Conservation (phyloP, 2,329 filamentous ascomycete species). For the Diaporthe eres region DNA sequence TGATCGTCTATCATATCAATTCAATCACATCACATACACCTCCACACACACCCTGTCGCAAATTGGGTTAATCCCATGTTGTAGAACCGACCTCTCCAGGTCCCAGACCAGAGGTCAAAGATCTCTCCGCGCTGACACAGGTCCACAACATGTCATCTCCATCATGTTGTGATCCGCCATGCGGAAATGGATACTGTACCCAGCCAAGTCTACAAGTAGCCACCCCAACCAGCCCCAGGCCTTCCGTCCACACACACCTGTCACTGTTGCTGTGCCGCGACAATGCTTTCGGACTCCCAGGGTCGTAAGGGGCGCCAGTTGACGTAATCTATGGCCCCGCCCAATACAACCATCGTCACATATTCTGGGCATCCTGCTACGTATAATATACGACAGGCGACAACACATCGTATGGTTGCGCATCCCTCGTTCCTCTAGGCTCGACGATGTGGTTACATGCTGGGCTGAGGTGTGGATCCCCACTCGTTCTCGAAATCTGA, state of each 20-base stretch:
- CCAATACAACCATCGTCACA: slow-evolving; percentile 16
- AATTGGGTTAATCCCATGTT: slow-evolving; percentile 7
- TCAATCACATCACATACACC: slow-evolving; percentile 18
- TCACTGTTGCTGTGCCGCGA: slow-evolving; percentile 2
- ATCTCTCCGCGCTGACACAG: slow-evolving; percentile 11
- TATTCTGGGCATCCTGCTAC: neutral
- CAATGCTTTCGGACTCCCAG: neutral
- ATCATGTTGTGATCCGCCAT: slow-evolving; percentile 15
- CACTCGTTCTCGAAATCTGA: slow-evolving; percentile 35
- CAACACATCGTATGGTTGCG: slow-evolving; percentile 25
- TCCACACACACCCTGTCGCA: slow-evolving; percentile 9
- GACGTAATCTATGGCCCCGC: slow-evolving; percentile 26
- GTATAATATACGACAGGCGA: slow-evolving; percentile 2
- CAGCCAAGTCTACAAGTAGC: neutral
- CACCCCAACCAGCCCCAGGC: neutral
- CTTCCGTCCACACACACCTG: neutral
- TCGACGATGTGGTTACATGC: slow-evolving; percentile 29
- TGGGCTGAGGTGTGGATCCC: slow-evolving; percentile 37
- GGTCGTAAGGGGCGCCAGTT: slow-evolving; percentile 2
- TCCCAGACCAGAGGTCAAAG: neutral
- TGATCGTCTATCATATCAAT: slow-evolving; percentile 17
- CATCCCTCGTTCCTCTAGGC: slow-evolving; percentile 12
- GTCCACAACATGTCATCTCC: slow-evolving; percentile 2
- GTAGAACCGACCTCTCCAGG: neutral
- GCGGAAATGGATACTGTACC: slow-evolving; percentile 6